Percentiles rank a stretch among this genome's conserved stretches.
Evolutionary conservation across 2,329 filamentous ascomycete genomes (phyloP).

Genomic region (Penicillium griseofulvum): DNA sequence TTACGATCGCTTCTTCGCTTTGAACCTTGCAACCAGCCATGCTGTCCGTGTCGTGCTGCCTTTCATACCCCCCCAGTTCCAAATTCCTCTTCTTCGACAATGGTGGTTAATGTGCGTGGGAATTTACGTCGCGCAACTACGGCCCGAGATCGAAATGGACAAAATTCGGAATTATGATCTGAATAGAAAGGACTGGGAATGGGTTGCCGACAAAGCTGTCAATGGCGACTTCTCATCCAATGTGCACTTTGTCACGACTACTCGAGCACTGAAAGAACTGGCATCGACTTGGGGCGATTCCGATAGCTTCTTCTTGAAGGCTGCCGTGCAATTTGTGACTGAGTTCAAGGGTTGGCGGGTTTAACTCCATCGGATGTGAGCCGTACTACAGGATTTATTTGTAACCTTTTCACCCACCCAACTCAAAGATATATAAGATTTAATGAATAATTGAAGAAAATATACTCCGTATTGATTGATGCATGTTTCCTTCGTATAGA

Average conservation of each 20-base stretch:
- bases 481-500: neutral
- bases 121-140: conserved; percentile 71
- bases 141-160: conserved; percentile 69
- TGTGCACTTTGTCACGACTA: conserved; percentile 80
- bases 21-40: conserved; percentile 80
- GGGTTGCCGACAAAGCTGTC: conserved; percentile 69
- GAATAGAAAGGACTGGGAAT: conserved; percentile 70
- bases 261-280: conserved; percentile 54
- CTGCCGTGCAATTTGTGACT: conserved; percentile 49
- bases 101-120: conserved; percentile 86
- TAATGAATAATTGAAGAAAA: neutral
- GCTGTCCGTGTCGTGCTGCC: conserved; percentile 84
- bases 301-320: conserved; percentile 49
- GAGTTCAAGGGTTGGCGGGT: conserved; percentile 61
- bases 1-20: conserved; percentile 81
- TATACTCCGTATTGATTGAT: neutral
- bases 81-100: conserved; percentile 71
- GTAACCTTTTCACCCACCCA: neutral
- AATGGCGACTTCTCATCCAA: conserved; percentile 67
- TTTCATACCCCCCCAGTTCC: conserved; percentile 68
- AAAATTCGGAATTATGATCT: conserved; percentile 60
- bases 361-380: conserved; percentile 46
- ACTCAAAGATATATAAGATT: neutral
- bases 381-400: neutral
- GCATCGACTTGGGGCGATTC: conserved; percentile 45